Conservation (phyloP, 352 stramenopile genomes). For the Phytophthora europaea region DNA sequence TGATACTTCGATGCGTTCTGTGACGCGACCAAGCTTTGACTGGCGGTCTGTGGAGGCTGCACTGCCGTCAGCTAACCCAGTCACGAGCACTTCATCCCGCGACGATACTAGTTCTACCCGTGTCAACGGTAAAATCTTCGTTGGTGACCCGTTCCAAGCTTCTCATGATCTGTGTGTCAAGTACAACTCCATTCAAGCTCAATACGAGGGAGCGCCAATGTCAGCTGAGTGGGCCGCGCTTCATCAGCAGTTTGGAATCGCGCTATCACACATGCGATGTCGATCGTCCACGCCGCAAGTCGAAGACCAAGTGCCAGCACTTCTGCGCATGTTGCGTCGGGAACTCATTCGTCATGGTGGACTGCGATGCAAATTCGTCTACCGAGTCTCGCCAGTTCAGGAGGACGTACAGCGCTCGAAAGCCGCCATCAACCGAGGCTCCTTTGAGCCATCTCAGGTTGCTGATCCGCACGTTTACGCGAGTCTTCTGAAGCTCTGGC, state of each 20-base stretch:
- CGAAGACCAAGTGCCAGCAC: slow-evolving; percentile 50
- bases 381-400: slow-evolving; percentile 62
- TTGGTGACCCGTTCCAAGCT: slow-evolving; percentile 59
- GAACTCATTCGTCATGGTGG: slow-evolving; percentile 60
- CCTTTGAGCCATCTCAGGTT: slow-evolving; percentile 45
- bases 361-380: slow-evolving; percentile 63
- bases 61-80: slow-evolving; percentile 11
- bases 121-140: slow-evolving; percentile 44
- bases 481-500: slow-evolving; percentile 72
- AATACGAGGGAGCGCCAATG: slow-evolving; percentile 56
- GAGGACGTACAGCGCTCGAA: slow-evolving; percentile 53
- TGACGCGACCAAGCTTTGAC: slow-evolving; percentile 34
- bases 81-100: neutral
- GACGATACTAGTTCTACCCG: slow-evolving; percentile 4
- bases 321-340: slow-evolving; percentile 64
- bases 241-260: slow-evolving; percentile 65
- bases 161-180: slow-evolving; percentile 61
- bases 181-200: slow-evolving; percentile 67
- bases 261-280: slow-evolving; percentile 54
- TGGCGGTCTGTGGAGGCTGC: slow-evolving; percentile 37
- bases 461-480: slow-evolving; percentile 65
- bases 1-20: slow-evolving; percentile 8
- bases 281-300: slow-evolving; percentile 25
- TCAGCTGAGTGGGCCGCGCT: slow-evolving; percentile 44
- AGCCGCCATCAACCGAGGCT: slow-evolving; percentile 55